These are phyloP conservation scores for Wickerhamiella infanticola DNA, from an alignment of 1,139 yeast species.

Conservation along the genomic window DNA sequence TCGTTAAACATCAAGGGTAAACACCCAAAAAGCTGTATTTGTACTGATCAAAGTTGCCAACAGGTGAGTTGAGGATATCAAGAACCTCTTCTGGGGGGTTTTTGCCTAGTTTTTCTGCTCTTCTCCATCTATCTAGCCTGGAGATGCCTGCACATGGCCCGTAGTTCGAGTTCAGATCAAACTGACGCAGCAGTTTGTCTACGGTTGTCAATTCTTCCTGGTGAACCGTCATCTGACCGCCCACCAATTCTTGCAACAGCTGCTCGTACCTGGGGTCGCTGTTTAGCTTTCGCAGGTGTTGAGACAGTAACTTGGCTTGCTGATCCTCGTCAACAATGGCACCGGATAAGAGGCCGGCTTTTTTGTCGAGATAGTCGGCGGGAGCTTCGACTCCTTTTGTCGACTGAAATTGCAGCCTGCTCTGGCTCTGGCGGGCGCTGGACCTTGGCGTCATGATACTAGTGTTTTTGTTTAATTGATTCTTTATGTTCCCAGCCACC, in stretches of 20 bases:
- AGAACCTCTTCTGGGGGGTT: constrained; percentile 25
- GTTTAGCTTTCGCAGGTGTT: neutral
- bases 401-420: neutral
- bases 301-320: neutral
- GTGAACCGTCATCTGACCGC: constrained; percentile 14
- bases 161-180: constrained; percentile 23
- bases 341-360: neutral
- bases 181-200: constrained; percentile 22
- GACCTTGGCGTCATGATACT: too few relatives aligned
- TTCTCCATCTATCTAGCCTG: constrained; percentile 50
- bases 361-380: neutral
- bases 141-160: constrained; percentile 28
- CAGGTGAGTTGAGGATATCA: constrained; percentile 4
- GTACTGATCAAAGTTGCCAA: constrained; percentile 2
- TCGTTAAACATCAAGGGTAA: neutral
- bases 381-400: neutral
- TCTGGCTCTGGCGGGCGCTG: too few relatives aligned
- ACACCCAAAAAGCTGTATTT: constrained; percentile 1
- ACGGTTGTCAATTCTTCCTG: constrained; percentile 18
- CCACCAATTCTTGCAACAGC: constrained; percentile 3
- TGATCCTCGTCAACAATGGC: neutral
- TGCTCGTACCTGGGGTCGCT: neutral
- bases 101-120: constrained; percentile 72
- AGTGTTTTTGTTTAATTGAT: too few relatives aligned
- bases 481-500: too few relatives aligned